Conservation (phyloP, 331 rosid species). For the Acacia concinna region DNA sequence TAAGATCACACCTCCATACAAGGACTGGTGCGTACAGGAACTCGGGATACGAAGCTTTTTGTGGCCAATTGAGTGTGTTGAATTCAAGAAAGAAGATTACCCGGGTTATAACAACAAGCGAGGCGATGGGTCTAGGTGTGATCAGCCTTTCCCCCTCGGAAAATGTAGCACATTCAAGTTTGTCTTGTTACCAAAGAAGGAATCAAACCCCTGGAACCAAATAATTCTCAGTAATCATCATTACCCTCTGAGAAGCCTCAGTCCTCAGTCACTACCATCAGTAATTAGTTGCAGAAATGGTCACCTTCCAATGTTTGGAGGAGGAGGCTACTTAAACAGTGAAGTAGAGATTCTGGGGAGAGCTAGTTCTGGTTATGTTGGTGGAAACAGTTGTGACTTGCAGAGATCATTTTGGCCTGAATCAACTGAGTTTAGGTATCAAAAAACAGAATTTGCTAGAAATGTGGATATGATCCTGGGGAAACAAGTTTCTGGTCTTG, state of each 20-base stretch:
- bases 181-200: background rate
- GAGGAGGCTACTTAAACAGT: background rate
- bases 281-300: background rate
- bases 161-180: background rate
- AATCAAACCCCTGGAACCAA: background rate
- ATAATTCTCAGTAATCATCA: background rate
- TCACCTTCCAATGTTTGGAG: background rate
- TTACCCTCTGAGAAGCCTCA: background rate
- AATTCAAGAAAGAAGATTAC: background rate
- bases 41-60: background rate
- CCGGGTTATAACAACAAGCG: constrained; percentile 13
- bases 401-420: background rate
- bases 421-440: background rate
- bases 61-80: background rate
- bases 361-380: background rate
- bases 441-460: background rate
- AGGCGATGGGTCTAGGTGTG: background rate
- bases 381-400: background rate
- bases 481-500: background rate
- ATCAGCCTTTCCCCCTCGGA: background rate
- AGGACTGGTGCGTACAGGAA: background rate
- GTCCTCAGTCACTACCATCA: background rate
- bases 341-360: background rate
- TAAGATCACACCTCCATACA: background rate
- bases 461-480: background rate